phyloP scores from a whole-genome alignment of 176 grass and related monocot genomes.

The Carex cristatella region DNA sequence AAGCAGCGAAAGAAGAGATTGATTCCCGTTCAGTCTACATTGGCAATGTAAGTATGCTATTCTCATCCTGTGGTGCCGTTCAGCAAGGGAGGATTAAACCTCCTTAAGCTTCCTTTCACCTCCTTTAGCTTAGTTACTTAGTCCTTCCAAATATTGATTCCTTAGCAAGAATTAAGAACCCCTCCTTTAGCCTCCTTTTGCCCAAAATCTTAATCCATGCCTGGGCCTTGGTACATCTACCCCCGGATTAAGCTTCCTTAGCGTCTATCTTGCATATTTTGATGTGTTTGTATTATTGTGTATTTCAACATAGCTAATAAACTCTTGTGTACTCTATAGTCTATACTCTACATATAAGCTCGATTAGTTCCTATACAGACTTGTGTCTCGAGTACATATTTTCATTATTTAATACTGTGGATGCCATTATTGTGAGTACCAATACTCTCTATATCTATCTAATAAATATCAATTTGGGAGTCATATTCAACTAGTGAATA shows the following conservation, averaged over 20 bases:
- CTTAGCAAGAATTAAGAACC: too few relatives aligned
- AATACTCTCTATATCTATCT: background rate
- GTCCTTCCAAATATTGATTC: too few relatives aligned
- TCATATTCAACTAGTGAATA: background rate
- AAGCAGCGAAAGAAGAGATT: slow-evolving; percentile 32
- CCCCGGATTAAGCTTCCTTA: too few relatives aligned
- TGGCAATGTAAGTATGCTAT: slow-evolving; percentile 29
- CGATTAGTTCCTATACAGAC: background rate
- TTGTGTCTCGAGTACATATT: background rate
- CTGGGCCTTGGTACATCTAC: too few relatives aligned
- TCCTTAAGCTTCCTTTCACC: too few relatives aligned
- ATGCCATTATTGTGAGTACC: background rate
- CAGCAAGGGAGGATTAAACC: too few relatives aligned
- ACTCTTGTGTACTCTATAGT: background rate
- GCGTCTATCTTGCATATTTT: background rate
- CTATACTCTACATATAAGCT: background rate
- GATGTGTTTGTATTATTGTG: background rate
- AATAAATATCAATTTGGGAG: background rate
- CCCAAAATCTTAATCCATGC: too few relatives aligned
- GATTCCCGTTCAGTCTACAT: slow-evolving; percentile 37
- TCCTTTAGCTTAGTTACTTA: too few relatives aligned
- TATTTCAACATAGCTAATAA: background rate
- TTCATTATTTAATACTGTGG: background rate
- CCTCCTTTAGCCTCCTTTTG: too few relatives aligned
- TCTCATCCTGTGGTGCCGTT: background rate